A percentile compares a stretch with the other conserved stretches of the same genome.
Conservation (phyloP, 805 yeast species). For the Yarrowia keelungensis region DNA sequence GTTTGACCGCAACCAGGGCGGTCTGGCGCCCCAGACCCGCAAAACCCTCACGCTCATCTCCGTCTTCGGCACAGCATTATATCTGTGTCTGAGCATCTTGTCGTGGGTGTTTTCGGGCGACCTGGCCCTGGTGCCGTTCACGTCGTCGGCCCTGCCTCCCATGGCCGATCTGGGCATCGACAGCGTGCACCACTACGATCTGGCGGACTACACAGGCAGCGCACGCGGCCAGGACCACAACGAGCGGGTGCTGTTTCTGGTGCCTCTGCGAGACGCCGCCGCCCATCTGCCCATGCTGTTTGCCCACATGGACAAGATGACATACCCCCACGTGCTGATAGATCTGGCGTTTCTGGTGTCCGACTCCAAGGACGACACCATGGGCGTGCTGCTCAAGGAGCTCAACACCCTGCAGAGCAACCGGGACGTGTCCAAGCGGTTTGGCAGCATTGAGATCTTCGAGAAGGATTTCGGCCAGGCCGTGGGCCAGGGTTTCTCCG, state of each 20-base stretch:
- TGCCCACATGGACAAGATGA: conserved; percentile 74
- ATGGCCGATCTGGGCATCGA: conserved; percentile 29
- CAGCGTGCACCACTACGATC: conserved; percentile 73
- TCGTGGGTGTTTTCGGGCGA: conserved; percentile 37
- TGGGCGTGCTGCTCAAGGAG: conserved; percentile 67
- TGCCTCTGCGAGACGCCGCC: conserved; percentile 92
- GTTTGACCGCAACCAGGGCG: conserved; percentile 28
- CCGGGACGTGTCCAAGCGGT: conserved; percentile 65
- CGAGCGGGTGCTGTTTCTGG: conserved; percentile 83
- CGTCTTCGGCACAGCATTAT: conserved; percentile 16
- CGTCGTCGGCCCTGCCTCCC: conserved; percentile 26
- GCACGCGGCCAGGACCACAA: conserved; percentile 78
- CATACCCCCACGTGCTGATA: conserved; percentile 86
- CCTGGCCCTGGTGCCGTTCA: conserved; percentile 35
- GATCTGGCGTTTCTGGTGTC: conserved; percentile 87
- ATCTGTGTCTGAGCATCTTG: conserved; percentile 28
- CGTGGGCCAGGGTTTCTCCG: conserved; percentile 92
- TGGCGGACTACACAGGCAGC: conserved; percentile 68
- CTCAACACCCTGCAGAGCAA: conserved; percentile 70
- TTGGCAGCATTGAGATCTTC: conserved; percentile 85
- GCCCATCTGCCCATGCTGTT: conserved; percentile 90
- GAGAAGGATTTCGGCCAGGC: conserved; percentile 93
- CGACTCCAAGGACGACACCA: conserved; percentile 88
- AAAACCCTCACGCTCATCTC: conserved; percentile 27
- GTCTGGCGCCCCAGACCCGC: conserved; percentile 12